A percentile compares a stretch with the other conserved stretches of the same genome.
Conservation (phyloP, 148 eudicot genomes). For the Rhododendron molle region DNA sequence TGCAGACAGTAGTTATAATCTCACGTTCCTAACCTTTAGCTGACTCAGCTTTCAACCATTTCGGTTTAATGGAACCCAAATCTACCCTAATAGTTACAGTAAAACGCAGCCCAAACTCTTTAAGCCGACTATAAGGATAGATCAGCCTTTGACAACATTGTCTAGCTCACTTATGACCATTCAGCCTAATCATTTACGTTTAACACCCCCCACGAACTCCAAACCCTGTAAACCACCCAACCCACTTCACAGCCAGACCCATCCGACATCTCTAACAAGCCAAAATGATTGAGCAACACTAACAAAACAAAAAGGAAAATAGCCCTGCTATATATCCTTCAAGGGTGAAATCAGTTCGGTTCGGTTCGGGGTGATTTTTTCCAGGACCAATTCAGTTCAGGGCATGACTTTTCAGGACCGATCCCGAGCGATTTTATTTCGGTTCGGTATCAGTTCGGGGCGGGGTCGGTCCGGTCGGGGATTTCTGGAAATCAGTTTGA, state of each 20-base stretch:
- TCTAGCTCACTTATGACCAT: not conserved
- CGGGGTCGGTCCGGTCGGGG: too few species aligned
- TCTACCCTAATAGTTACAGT: not conserved
- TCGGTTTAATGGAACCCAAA: not conserved
- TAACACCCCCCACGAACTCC: not conserved
- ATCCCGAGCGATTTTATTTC: too few species aligned
- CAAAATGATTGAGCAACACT: not conserved
- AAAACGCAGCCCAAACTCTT: not conserved
- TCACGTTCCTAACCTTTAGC: not conserved
- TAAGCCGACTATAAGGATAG: not conserved
- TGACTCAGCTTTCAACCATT: not conserved
- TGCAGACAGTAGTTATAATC: not conserved
- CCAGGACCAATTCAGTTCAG: too few species aligned
- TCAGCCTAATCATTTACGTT: not conserved
- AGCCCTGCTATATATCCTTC: not conserved
- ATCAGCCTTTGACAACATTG: not conserved
- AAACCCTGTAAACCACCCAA: not conserved
- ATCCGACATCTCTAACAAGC: not conserved
- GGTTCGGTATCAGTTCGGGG: too few species aligned
- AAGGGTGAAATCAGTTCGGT: too few species aligned
- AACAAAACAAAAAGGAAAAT: not conserved
- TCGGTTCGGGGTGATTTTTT: too few species aligned
- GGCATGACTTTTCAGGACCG: too few species aligned
- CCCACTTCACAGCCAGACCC: not conserved
- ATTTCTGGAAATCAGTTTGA: too few species aligned